Conservation (phyloP, 2,329 filamentous ascomycete species). For the Rhynchosporium graminicola region DNA sequence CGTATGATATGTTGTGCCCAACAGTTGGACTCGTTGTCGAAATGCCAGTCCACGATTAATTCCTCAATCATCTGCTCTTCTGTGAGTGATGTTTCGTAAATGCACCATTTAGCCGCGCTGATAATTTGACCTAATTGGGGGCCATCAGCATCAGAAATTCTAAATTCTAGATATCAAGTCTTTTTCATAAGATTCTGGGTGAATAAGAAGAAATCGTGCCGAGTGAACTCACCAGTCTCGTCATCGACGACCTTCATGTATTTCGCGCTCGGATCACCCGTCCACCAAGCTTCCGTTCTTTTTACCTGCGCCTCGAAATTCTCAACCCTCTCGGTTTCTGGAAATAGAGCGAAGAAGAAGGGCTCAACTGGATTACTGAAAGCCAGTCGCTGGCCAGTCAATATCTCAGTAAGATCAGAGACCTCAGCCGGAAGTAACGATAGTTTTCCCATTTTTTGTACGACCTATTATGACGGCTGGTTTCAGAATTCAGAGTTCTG, state of each 20-base stretch:
- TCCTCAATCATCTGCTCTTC: conserved; percentile 25
- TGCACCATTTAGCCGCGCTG: conserved; percentile 28
- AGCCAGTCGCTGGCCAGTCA: conserved; percentile 23
- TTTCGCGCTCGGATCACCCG: conserved; percentile 19
- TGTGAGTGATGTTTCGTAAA: conserved; percentile 18
- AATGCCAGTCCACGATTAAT: conserved; percentile 26
- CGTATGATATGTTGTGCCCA: conserved; percentile 26
- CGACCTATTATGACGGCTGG: too few relatives aligned
- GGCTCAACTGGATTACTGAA: conserved; percentile 28
- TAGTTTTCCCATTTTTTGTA: neutral
- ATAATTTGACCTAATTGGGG: conserved; percentile 23
- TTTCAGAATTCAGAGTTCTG: too few relatives aligned
- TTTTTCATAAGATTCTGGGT: too few relatives aligned
- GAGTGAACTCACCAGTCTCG: conserved; percentile 23
- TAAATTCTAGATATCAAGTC: too few relatives aligned
- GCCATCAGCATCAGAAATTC: neutral
- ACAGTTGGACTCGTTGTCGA: conserved; percentile 25
- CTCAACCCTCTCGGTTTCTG: conserved; percentile 21
- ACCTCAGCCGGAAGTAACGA: conserved; percentile 3
- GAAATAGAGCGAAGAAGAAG: conserved; percentile 27
- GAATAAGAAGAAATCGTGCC: too few relatives aligned
- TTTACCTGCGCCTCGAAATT: conserved; percentile 19
- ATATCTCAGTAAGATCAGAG: conserved; percentile 23
- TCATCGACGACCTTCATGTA: conserved; percentile 31
- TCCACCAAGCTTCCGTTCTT: conserved; percentile 27